Evolutionary conservation across 768 basidiomycete species (phyloP), one percentile per base, ranked within the genome.

Genomic region (Thelephora aurantiotincta): DNA sequence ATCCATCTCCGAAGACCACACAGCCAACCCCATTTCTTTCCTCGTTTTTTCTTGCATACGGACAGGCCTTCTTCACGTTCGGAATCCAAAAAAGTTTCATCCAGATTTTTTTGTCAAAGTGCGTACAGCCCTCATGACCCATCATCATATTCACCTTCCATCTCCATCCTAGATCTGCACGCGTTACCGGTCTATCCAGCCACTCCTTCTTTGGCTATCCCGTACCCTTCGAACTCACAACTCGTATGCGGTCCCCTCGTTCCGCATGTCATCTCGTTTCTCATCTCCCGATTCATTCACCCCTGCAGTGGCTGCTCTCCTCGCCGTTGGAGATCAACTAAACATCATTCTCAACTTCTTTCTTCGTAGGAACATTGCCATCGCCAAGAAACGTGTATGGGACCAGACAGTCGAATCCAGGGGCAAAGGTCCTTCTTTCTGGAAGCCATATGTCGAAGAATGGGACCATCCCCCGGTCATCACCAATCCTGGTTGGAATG

Each of bases 391-490:
- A 46, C 73, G 83, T 11, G 89, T 77, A 11, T 88, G 80, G 75
- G 80, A 75, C 16, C 82, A 92, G 58, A 93, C 90, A 0, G 78
- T 94, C 23, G 65, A 72, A 5, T 93, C 89, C 4, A 76, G 91
- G 1, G 82, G 82, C 11, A 94, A 94, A 55, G 78, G 80, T 0
- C 65, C 72, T 0, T 78, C 84, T 7, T 94, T 93, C 65, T 97
- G 89, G 88, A 69, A 72, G 50, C 76, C 78, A 0, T 89, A 88
- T 51, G 75, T 84, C 0, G 82, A 92, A 57, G 88, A 90, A 61
- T 86, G 82, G 83, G 71, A 78, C 20, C 57, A 64, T 2, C 83
- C 84, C 0, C 80, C 75, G 0, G 53, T 54, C 0, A 60, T 73
- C 5, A 54, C 63, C 11, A 60, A 61, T 63, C n/a, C 50, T 52